phyloP scores from a whole-genome alignment of 805 yeast species.

The Teunomyces barrocoloradensis region DNA sequence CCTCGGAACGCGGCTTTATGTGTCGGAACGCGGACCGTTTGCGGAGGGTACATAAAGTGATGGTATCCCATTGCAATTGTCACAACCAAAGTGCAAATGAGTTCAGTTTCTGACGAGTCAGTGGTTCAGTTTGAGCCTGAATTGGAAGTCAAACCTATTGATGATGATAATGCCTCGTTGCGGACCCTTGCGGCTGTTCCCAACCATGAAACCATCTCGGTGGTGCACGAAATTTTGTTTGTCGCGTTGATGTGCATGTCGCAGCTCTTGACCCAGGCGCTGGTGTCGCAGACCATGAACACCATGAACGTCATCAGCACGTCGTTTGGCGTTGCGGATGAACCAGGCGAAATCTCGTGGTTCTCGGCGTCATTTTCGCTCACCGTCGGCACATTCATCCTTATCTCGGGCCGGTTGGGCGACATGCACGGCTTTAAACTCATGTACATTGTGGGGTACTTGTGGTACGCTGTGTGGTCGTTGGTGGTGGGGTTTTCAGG shows the following conservation, averaged over 20 bases:
- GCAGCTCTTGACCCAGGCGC: constrained; percentile 30
- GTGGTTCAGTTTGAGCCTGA: background rate
- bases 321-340: constrained; percentile 22
- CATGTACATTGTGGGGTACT: constrained; percentile 24
- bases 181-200: background rate
- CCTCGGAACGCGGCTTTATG: background rate
- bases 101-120: background rate
- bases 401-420: constrained; percentile 33
- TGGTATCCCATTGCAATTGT: background rate
- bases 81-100: background rate
- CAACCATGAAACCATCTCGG: constrained; percentile 21
- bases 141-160: no score
- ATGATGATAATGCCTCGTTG: background rate
- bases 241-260: constrained; percentile 23
- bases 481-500: constrained; percentile 26
- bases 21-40: background rate
- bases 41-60: background rate
- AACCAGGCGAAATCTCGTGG: constrained; percentile 34
- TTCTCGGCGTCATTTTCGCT: constrained; percentile 33
- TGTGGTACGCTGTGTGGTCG: constrained; percentile 21
- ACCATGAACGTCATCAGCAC: constrained; percentile 17
- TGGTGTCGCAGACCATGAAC: constrained; percentile 27
- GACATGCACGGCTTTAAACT: constrained; percentile 35
- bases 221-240: constrained; percentile 20
- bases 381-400: constrained; percentile 36